Percentiles rank a stretch among this genome's conserved stretches.
Conservation (phyloP, 768 basidiomycete species). For the Pholiota molesta region DNA sequence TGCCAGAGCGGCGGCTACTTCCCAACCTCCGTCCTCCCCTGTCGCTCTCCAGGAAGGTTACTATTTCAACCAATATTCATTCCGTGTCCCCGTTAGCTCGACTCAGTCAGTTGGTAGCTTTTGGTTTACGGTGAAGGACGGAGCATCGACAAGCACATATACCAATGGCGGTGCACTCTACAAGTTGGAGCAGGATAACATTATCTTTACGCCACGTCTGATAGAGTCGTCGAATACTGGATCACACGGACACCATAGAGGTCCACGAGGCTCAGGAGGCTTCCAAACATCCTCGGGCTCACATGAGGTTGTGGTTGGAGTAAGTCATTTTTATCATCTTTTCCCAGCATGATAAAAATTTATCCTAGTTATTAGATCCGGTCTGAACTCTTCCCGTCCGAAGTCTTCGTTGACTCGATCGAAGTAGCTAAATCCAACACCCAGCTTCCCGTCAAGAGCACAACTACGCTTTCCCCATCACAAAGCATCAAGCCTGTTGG, state of each 20-base stretch:
- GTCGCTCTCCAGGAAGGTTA: slow-evolving; percentile 1
- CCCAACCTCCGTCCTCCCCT: neutral
- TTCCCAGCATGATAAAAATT: no score
- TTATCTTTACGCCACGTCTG: slow-evolving; percentile 1
- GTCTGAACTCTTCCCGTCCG: neutral
- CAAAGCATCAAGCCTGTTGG: neutral
- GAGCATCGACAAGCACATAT: neutral
- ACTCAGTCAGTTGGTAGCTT: slow-evolving; percentile 1
- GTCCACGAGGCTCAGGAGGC: neutral
- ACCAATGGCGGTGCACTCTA: slow-evolving; percentile 1
- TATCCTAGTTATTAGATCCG: neutral
- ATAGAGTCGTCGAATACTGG: neutral
- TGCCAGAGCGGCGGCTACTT: neutral
- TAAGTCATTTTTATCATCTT: neutral
- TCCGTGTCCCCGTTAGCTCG: slow-evolving; percentile 3
- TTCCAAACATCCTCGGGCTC: neutral
- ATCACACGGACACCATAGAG: neutral
- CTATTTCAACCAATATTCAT: slow-evolving; percentile 3
- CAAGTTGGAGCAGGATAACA: neutral
- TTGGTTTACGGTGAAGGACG: slow-evolving; percentile 1
- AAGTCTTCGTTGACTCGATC: neutral
- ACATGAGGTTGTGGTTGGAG: slow-evolving; percentile 1
- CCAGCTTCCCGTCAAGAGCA: neutral
- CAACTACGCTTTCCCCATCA: neutral
- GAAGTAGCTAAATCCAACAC: neutral